Percentiles rank a stretch among this genome's conserved stretches.
Evolutionary conservation across 2,329 filamentous ascomycete genomes (phyloP).

Genomic region (Epichloe aotearoae): DNA sequence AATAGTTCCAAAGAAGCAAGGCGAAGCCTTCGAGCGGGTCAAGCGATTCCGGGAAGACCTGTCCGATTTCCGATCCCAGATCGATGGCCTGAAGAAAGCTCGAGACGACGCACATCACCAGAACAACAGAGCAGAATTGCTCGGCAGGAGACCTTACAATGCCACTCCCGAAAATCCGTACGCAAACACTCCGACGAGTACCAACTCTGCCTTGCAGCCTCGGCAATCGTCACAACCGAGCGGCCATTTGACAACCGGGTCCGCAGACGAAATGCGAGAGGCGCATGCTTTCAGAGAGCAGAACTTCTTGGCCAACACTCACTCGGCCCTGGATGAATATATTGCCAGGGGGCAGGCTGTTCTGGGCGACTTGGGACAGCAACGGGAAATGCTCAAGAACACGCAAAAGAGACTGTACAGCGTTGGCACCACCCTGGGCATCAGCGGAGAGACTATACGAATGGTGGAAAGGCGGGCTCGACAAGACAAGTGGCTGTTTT

Average conservation of each 20-base stretch:
- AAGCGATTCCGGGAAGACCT: constrained; percentile 78
- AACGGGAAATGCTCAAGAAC: constrained; percentile 88
- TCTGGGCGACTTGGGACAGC: constrained; percentile 73
- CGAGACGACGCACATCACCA: constrained; percentile 60
- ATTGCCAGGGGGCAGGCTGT: constrained; percentile 84
- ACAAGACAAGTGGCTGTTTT: constrained; percentile 98
- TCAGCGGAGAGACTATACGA: constrained; percentile 90
- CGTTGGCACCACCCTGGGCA: constrained; percentile 83
- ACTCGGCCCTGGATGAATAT: constrained; percentile 83
- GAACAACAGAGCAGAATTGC: constrained; percentile 62
- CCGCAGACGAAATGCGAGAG: constrained; percentile 58
- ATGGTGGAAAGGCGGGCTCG: constrained; percentile 87
- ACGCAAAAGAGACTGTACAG: constrained; percentile 85
- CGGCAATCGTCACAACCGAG: constrained; percentile 27
- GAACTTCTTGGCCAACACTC: constrained; percentile 70
- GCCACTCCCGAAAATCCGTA: constrained; percentile 92
- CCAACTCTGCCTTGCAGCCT: constrained; percentile 25
- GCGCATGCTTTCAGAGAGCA: constrained; percentile 79
- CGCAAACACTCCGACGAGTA: constrained; percentile 36
- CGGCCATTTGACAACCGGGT: constrained; percentile 24
- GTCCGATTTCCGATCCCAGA: constrained; percentile 61
- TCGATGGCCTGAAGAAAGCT: constrained; percentile 64
- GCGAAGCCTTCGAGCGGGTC: constrained; percentile 76
- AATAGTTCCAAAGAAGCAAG: constrained; percentile 78
- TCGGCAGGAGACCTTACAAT: constrained; percentile 68